Conservation (phyloP, 768 basidiomycete genomes). For the Phlebiopsis flavidoalba region DNA sequence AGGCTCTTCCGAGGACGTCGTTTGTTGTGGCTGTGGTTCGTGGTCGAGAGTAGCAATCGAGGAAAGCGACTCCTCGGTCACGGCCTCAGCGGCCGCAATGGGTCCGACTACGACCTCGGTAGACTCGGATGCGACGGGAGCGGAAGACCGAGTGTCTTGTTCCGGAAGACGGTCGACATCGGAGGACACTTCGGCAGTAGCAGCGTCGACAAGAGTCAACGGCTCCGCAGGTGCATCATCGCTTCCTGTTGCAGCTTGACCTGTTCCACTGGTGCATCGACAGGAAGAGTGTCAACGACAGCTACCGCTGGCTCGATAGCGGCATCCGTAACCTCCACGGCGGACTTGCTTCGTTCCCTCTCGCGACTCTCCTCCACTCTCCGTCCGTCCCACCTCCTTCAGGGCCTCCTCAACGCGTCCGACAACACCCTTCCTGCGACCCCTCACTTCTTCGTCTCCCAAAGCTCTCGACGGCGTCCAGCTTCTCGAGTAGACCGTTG, state of each 20-base stretch:
- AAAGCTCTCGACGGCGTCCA: slow-evolving; percentile 58
- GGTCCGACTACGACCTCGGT: not conserved
- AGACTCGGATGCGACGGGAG: not conserved
- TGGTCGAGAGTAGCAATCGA: not conserved
- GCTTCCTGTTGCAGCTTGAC: not conserved
- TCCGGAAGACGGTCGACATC: not conserved
- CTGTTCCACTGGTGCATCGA: not conserved
- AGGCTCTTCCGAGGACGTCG: not conserved
- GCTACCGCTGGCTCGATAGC: not conserved
- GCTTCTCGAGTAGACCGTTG: slow-evolving; percentile 45
- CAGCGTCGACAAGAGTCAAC: not conserved
- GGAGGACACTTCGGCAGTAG: not conserved
- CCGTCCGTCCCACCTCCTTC: slow-evolving; percentile 42
- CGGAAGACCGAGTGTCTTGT: not conserved
- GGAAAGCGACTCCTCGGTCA: not conserved
- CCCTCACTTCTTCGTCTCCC: slow-evolving; percentile 52
- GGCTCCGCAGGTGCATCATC: not conserved
- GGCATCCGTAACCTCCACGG: not conserved
- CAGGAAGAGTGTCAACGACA: not conserved
- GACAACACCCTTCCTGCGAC: slow-evolving; percentile 50
- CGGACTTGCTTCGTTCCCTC: slow-evolving; percentile 5
- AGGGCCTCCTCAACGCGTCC: slow-evolving; percentile 50
- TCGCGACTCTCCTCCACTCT: slow-evolving; percentile 37
- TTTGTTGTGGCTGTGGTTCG: not conserved
- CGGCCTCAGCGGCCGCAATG: not conserved